Base-by-base conservation (phyloP, 2,329 filamentous ascomycete genomes). In the Botrytis aclada region DNA sequence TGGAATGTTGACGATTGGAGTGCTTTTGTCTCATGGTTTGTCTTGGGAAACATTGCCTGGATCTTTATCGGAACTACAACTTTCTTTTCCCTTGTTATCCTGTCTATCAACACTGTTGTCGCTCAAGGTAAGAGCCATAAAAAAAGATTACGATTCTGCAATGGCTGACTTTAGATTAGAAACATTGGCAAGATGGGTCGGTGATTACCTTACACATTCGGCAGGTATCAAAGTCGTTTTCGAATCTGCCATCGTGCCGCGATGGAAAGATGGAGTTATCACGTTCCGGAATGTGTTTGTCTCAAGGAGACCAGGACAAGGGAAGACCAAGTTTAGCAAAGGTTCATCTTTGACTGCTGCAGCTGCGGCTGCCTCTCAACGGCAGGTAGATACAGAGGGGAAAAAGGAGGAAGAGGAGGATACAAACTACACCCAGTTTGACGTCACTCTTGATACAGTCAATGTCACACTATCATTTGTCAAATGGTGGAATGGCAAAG, bases 401-500 rank as follows among this genome's bases (percentile, higher is more conserved):
- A 67, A 79, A 74, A 73, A 76, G 63, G 82, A 83, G 32, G 86
- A 88, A 75, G 88, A 90, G 73, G 95, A 98, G 79, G 95, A 98
- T 80, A 94, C 93, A 29, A 99, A 99, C 80, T 99, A 98, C 81
- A 98, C 95, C 0, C 96, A 99, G 78, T 99, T 98, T 78, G 96
- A 99, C 80, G 86, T 99, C 25, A 97, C 94, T 0, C 93, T 99
- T 74, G 93, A 96, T 75, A 97, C 93, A 0, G 93, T 99, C 75
- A 97, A 99, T 79, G 95, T 99, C 60, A 98, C 95, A 0, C 82
- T 99, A 39, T 99, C 96, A 0, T 98, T 99, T 78, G 87, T 94
- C n/a, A 98, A 98, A 81, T 99, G 96, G 96, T 97, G 97, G 89
- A 98, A 97, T 78, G 95, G 96, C 34, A 98, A 95, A 82, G 96